phyloP scores from a whole-genome alignment of 1,139 yeast genomes.

The Yamadazyma diddensiae region DNA sequence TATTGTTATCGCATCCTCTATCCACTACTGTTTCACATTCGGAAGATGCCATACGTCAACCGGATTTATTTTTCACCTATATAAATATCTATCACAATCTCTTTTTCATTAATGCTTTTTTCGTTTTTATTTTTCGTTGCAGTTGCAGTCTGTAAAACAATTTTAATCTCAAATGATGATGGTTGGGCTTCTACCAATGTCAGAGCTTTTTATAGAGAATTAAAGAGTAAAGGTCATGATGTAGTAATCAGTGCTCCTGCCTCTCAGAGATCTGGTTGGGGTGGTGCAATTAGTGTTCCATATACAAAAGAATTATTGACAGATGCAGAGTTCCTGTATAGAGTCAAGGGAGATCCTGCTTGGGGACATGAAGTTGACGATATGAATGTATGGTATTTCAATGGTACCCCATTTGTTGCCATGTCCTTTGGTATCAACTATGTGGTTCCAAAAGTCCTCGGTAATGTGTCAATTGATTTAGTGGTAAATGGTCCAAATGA shows the following conservation, averaged over 20 bases:
- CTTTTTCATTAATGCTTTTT: too few species aligned
- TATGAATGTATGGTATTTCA: constrained; percentile 46
- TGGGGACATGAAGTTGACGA: constrained; percentile 49
- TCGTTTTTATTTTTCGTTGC: too few species aligned
- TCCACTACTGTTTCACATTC: too few species aligned
- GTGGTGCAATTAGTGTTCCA: constrained; percentile 52
- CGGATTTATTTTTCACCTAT: too few species aligned
- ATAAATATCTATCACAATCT: too few species aligned
- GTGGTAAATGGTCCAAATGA: constrained; percentile 49
- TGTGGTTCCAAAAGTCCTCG: constrained; percentile 38
- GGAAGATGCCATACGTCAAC: not conserved
- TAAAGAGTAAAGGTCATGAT: constrained; percentile 53
- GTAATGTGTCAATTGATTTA: constrained; percentile 34
- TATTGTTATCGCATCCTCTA: too few species aligned
- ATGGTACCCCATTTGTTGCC: constrained; percentile 47
- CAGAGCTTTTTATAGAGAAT: constrained; percentile 55
- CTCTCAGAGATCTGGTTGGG: constrained; percentile 57
- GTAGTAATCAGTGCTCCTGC: constrained; percentile 58
- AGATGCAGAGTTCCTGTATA: constrained; percentile 42
- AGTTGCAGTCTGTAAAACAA: constrained; percentile 37
- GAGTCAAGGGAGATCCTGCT: constrained; percentile 41
- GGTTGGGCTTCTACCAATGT: constrained; percentile 59
- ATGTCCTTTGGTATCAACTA: constrained; percentile 43
- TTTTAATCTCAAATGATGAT: constrained; percentile 58
- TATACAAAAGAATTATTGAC: constrained; percentile 35